These are phyloP conservation scores for Argentina anserina DNA, from an alignment of 306 rosid species.

Conservation along the genomic window DNA sequence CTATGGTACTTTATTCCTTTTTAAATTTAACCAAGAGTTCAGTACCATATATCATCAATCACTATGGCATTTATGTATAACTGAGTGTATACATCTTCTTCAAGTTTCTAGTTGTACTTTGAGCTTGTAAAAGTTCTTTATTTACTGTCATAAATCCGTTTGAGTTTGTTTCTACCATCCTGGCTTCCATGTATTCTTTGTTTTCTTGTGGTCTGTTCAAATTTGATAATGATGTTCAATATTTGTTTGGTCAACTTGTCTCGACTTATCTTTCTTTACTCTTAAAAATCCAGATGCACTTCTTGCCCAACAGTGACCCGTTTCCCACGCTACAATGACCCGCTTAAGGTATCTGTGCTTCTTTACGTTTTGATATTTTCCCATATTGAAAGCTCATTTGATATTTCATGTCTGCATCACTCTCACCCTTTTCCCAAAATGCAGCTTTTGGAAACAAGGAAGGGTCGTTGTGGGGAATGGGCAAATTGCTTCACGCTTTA, in stretches of 20 bases:
- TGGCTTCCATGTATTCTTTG: background rate
- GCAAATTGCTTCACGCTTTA: conserved; percentile 94
- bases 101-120: background rate
- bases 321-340: conserved; percentile 89
- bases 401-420: conserved; percentile 15
- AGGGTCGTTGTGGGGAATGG: conserved; percentile 98
- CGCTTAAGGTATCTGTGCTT: conserved; percentile 56
- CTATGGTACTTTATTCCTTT: background rate
- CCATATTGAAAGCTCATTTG: conserved; percentile 11
- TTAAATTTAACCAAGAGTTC: background rate
- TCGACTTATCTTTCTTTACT: conserved; percentile 11
- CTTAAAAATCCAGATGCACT: conserved; percentile 53
- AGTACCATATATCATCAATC: background rate
- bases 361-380: conserved; percentile 8
- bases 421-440: conserved; percentile 22
- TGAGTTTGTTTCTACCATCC: background rate
- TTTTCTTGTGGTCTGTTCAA: background rate
- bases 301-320: conserved; percentile 55
- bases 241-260: conserved; percentile 1
- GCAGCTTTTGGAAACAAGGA: conserved; percentile 92
- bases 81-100: background rate
- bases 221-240: background rate
- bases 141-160: background rate
- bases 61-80: background rate
- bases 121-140: background rate